Evolutionary conservation across 108 stramenopile species (phyloP).

Genomic region (Seminavis robusta): DNA sequence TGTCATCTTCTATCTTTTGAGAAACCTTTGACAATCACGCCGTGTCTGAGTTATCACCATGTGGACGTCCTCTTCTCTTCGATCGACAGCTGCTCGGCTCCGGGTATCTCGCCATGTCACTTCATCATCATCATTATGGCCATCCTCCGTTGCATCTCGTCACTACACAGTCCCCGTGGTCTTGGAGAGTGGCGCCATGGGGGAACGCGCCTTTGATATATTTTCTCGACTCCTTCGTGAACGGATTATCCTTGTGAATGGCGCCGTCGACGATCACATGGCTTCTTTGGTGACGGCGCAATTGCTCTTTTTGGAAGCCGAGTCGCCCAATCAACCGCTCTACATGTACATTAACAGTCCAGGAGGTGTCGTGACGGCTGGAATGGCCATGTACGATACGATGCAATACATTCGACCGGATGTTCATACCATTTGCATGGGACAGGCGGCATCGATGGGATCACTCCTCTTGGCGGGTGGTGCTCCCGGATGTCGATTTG

Average conservation of each 20-base stretch:
- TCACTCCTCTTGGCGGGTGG: constrained; percentile 89
- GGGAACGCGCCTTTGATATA: constrained; percentile 94
- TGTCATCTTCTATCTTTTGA: too few species aligned
- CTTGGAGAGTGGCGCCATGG: constrained; percentile 46
- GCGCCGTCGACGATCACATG: constrained; percentile 90
- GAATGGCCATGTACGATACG: constrained; percentile 95
- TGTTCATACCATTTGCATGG: constrained; percentile 95
- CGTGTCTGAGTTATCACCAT: too few species aligned
- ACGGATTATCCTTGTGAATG: constrained; percentile 93
- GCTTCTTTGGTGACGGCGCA: constrained; percentile 91
- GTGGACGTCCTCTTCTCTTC: background rate
- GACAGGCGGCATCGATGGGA: constrained; percentile 96
- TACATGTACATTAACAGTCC: constrained; percentile 96
- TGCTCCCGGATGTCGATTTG: constrained; percentile 62
- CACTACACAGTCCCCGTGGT: constrained; percentile 46
- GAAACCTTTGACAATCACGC: too few species aligned
- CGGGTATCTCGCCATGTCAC: too few species aligned
- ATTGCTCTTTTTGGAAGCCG: constrained; percentile 91
- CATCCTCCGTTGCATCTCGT: background rate
- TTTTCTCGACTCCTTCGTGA: constrained; percentile 94
- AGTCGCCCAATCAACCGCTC: constrained; percentile 79
- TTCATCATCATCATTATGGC: too few species aligned
- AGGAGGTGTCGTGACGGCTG: constrained; percentile 91
- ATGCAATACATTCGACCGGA: constrained; percentile 95
- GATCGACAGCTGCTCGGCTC: background rate